Conservation (phyloP, 768 basidiomycete genomes). For the Saitozyma podzolica region DNA sequence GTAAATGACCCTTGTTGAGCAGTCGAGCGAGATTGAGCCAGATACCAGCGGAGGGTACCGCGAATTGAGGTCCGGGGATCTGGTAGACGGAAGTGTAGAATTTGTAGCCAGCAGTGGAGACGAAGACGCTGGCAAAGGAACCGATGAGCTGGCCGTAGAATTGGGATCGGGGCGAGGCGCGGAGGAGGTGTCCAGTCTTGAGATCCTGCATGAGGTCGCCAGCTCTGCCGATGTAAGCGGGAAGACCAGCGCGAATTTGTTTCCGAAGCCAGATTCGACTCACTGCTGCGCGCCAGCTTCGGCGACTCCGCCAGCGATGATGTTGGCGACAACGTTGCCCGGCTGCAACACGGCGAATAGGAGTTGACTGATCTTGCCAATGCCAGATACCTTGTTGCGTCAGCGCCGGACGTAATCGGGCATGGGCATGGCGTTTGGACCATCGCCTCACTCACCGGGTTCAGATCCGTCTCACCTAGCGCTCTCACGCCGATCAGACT, state of each 20-base stretch:
- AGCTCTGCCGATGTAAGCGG: slow-evolving; percentile 59
- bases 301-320: slow-evolving; percentile 94
- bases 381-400: slow-evolving; percentile 58
- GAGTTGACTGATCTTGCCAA: slow-evolving; percentile 92
- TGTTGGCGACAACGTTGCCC: slow-evolving; percentile 93
- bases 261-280: not conserved
- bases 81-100: slow-evolving; percentile 83
- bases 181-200: slow-evolving; percentile 91
- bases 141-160: slow-evolving; percentile 91
- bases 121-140: slow-evolving; percentile 79
- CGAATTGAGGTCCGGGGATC: slow-evolving; percentile 92
- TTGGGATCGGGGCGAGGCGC: slow-evolving; percentile 87
- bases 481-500: slow-evolving; percentile 91
- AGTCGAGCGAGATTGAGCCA: slow-evolving; percentile 62
- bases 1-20: slow-evolving; percentile 71
- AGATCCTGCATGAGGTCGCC: slow-evolving; percentile 99
- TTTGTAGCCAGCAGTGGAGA: slow-evolving; percentile 82
- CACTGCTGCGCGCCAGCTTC: slow-evolving; percentile 50
- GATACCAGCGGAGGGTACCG: slow-evolving; percentile 91
- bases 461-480: slow-evolving; percentile 88
- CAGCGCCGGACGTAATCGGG: not conserved
- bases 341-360: slow-evolving; percentile 93
- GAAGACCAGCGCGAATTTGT: too few species aligned
- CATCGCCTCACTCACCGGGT: slow-evolving; percentile 47
- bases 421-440: not conserved